Percentiles rank a stretch among this genome's conserved stretches.
Evolutionary conservation across 257 asterid genomes (phyloP).

Genomic region (Gynochthodes officinalis): DNA sequence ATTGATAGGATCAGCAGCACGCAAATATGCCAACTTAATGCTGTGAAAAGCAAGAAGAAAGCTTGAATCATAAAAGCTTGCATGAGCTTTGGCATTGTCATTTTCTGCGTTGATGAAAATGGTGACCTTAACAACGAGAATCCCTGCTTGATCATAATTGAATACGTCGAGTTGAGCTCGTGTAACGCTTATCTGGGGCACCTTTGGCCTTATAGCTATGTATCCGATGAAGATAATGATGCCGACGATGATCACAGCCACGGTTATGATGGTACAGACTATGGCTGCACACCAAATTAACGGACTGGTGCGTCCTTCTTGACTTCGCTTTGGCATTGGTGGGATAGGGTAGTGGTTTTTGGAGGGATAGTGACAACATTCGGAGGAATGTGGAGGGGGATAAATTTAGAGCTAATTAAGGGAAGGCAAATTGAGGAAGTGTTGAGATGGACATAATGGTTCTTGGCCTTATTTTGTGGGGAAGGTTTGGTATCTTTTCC

Average conservation of each 20-base stretch:
- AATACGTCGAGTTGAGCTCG: slow-evolving; percentile 59
- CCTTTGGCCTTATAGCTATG: slow-evolving; percentile 52
- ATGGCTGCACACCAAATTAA: slow-evolving; percentile 64
- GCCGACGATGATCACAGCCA: slow-evolving; percentile 64
- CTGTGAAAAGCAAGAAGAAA: slow-evolving; percentile 48
- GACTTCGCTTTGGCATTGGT: slow-evolving; percentile 58
- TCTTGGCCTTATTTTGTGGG: slow-evolving; percentile 31
- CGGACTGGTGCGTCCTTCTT: slow-evolving; percentile 53
- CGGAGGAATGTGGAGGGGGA: slow-evolving; percentile 13
- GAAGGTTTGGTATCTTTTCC: slow-evolving; percentile 87
- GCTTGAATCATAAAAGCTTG: slow-evolving; percentile 41
- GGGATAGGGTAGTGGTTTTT: slow-evolving; percentile 5
- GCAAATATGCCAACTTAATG: slow-evolving; percentile 40
- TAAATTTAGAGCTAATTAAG: not conserved
- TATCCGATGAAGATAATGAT: slow-evolving; percentile 58
- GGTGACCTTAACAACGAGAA: slow-evolving; percentile 46
- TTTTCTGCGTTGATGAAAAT: slow-evolving; percentile 50
- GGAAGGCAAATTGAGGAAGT: not conserved
- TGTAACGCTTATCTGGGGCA: slow-evolving; percentile 47
- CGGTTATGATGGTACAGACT: slow-evolving; percentile 56
- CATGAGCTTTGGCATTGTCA: slow-evolving; percentile 51
- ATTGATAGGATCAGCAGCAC: slow-evolving; percentile 34
- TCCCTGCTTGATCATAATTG: slow-evolving; percentile 48
- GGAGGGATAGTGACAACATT: slow-evolving; percentile 11
- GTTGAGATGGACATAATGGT: slow-evolving; percentile 17